Conservation (phyloP, 148 eudicot species). For the Polygonum maritimum region DNA sequence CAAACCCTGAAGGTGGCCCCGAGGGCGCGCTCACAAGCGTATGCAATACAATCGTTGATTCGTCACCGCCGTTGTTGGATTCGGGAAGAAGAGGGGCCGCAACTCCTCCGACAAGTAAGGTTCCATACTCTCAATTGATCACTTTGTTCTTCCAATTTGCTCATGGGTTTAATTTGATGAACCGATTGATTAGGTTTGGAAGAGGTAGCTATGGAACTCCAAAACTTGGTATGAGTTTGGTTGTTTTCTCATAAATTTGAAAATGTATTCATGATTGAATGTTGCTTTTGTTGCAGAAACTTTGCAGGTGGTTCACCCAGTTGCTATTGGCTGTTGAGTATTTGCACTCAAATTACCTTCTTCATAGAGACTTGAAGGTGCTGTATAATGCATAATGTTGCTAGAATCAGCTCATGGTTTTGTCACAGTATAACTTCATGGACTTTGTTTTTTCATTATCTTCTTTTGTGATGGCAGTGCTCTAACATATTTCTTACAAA, state of each 20-base stretch:
- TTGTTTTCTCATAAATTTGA: background rate
- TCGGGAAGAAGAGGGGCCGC: no score
- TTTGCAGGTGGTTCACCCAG: conserved; percentile 90
- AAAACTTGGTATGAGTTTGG: background rate
- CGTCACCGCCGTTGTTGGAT: no score
- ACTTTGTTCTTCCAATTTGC: no score
- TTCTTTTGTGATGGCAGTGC: conserved; percentile 53
- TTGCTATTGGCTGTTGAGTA: conserved; percentile 89
- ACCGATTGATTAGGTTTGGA: no score
- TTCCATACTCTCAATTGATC: no score
- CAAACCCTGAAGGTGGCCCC: no score
- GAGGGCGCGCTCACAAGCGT: no score
- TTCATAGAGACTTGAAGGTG: conserved; percentile 96
- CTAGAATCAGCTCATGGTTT: conserved; percentile 6
- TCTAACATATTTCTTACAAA: conserved; percentile 95
- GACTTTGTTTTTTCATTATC: background rate
- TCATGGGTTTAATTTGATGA: no score
- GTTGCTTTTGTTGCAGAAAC: conserved; percentile 39
- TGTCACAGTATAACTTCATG: conserved; percentile 1
- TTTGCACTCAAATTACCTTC: conserved; percentile 84
- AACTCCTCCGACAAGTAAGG: no score
- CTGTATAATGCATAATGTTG: conserved; percentile 5
- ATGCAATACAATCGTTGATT: no score
- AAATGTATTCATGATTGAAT: background rate
- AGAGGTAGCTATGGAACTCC: conserved; percentile 41